Conservation (phyloP, 2,329 filamentous ascomycete genomes). For the Cercospora sp. region DNA sequence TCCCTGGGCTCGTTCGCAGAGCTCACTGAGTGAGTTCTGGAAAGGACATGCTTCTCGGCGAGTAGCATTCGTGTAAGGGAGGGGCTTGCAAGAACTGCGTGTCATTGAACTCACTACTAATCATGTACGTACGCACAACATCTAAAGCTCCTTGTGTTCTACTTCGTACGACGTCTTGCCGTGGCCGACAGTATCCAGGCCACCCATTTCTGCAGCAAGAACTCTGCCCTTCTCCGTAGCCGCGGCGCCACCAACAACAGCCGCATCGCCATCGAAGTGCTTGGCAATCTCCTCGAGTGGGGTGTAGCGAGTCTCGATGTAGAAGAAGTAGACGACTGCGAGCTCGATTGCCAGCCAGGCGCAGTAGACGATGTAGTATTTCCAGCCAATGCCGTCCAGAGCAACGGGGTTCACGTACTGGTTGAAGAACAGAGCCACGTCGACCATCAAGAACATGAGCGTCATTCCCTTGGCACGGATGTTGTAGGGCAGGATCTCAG, state of each 20-base stretch:
- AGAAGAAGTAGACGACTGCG: constrained; percentile 39
- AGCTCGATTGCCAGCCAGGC: constrained; percentile 39
- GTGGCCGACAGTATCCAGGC: constrained; percentile 24
- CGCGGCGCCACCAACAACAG: constrained; percentile 40
- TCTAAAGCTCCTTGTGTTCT: constrained; percentile 32
- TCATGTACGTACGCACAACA: neutral
- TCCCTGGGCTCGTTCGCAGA: neutral
- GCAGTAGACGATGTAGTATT: constrained; percentile 38
- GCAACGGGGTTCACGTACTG: constrained; percentile 41
- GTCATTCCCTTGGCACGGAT: constrained; percentile 50
- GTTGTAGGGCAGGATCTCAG: constrained; percentile 50
- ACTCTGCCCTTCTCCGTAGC: constrained; percentile 39
- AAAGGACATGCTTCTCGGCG: neutral
- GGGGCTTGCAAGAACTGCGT: neutral
- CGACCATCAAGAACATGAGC: constrained; percentile 49
- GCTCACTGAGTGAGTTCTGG: neutral
- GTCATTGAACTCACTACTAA: neutral
- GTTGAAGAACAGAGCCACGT: constrained; percentile 49
- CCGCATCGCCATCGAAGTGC: constrained; percentile 47
- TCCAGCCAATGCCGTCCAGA: constrained; percentile 32
- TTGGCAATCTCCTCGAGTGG: constrained; percentile 50
- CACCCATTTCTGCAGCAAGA: constrained; percentile 32
- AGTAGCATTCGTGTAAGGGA: neutral
- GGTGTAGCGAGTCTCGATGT: constrained; percentile 47
- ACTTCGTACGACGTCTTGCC: constrained; percentile 28